Evolutionary conservation across 2,329 filamentous ascomycete species (phyloP), one percentile per base, ranked within the genome.

Genomic region (Domatiomyces globalis): DNA sequence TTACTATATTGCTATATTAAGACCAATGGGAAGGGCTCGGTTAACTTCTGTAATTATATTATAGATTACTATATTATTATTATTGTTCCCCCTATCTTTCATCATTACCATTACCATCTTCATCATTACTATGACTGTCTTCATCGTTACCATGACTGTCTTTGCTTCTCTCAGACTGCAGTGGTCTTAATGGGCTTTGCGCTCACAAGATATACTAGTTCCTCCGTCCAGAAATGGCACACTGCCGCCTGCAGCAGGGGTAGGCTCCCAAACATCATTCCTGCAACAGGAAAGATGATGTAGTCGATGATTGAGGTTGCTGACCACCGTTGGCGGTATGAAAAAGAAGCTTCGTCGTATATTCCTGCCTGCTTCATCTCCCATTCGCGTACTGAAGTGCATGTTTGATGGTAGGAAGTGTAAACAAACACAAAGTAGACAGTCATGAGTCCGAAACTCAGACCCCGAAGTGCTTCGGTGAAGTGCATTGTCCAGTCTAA

Each of bases 141-240:
- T 39, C 33, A 39, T 39, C 33, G 15, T 39, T 15, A 39, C 15
- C 12, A 25, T 25, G 22, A 25, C 22, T 25, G 22, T 25, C 22
- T 25, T 39, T 15, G 10, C 15, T 39, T 15, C 33, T 39, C 33
- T 39, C 5, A 39, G 33, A 39, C 33, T 15, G 33, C 33, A 12
- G 33, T 5, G 10, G 49, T 19, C 48, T 50, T 54, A n/a, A 56
- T 44, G 2, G 60, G 79, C 76, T 86, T 87, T 66, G 81, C 79
- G 69, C 81, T 85, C 61, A 87, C 83, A 0, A 79, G 77, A 66
- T 87, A 87, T 9, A 83, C 79, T 58, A 87, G 64, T 51, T 83
- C 73, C 33, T 81, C 69, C 0, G 80, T 84, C 76, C 81, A 86
- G 61, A 86, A 79, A 63, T 87, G 83, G 61, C 74, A 78, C 50